Conservation (phyloP, 2,329 filamentous ascomycete genomes). For the Pyricularia pennisetigena region DNA sequence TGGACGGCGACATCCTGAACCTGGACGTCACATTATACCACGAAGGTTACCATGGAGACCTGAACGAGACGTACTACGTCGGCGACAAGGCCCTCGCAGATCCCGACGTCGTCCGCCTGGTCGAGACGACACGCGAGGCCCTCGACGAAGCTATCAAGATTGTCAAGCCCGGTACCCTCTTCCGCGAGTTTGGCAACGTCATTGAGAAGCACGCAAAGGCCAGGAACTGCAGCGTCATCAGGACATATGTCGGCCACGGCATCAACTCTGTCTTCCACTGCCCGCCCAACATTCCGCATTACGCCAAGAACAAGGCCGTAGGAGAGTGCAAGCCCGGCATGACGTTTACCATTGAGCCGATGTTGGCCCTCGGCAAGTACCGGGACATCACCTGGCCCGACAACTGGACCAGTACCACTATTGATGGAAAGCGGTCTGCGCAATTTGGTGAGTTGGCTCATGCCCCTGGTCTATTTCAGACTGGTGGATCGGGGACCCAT, state of each 20-base stretch:
- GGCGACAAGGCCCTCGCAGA: conserved; percentile 79
- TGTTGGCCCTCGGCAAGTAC: conserved; percentile 90
- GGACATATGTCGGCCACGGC: conserved; percentile 93
- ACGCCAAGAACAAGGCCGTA: conserved; percentile 96
- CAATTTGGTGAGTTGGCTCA: conserved; percentile 64
- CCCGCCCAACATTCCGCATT: conserved; percentile 90
- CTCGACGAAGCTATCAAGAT: conserved; percentile 83
- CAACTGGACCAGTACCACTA: conserved; percentile 94
- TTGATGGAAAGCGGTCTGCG: conserved; percentile 80
- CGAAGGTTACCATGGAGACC: conserved; percentile 86
- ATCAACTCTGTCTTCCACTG: conserved; percentile 92
- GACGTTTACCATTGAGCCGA: conserved; percentile 98
- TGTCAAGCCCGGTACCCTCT: conserved; percentile 86
- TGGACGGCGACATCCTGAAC: conserved; percentile 94
- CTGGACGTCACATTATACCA: conserved; percentile 94
- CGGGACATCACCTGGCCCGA: conserved; percentile 95
- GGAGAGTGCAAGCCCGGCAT: conserved; percentile 91
- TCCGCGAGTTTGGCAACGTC: conserved; percentile 85
- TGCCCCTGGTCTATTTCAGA: not conserved
- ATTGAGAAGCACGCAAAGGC: conserved; percentile 94
- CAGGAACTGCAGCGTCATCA: conserved; percentile 79
- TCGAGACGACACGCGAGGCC: conserved; percentile 83
- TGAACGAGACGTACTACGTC: conserved; percentile 99
- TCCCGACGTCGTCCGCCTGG: conserved; percentile 78
- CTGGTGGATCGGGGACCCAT: not conserved